Evolutionary conservation across 208 protist genomes (phyloP).

Genomic region (Crithidia expoeki): DNA sequence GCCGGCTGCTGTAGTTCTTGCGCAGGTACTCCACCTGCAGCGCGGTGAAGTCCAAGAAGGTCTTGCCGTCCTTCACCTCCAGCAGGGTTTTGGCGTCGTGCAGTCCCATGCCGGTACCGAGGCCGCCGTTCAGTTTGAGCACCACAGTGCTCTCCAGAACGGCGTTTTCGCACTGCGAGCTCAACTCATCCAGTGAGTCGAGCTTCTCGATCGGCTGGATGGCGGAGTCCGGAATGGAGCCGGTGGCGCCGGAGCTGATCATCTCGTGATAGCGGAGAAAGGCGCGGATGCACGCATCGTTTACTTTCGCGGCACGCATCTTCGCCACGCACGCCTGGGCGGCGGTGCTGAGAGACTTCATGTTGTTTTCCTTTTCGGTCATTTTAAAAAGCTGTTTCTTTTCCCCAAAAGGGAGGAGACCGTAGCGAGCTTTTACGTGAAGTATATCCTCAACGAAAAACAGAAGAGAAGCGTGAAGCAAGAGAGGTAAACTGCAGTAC

Average conservation of each 20-base stretch:
- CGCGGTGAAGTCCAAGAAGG: constrained; percentile 98
- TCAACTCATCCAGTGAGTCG: constrained; percentile 45
- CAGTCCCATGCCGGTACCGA: constrained; percentile 93
- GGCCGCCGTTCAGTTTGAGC: constrained; percentile 98
- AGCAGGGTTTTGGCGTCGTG: constrained; percentile 92
- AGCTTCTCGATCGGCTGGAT: constrained; percentile 54
- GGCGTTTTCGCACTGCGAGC: constrained; percentile 20
- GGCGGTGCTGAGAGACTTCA: constrained; percentile 38
- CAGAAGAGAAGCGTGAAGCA: no score
- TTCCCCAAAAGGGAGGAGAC: neutral
- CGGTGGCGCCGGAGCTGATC: constrained; percentile 51
- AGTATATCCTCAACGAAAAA: neutral
- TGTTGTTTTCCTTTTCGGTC: constrained; percentile 19
- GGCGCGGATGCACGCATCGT: constrained; percentile 62
- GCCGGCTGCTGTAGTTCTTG: constrained; percentile 69
- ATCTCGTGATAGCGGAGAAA: constrained; percentile 67
- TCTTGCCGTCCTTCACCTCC: constrained; percentile 89
- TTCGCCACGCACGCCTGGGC: constrained; percentile 66
- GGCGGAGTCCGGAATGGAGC: constrained; percentile 53
- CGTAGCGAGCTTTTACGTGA: neutral
- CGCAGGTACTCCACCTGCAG: constrained; percentile 94
- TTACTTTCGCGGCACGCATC: constrained; percentile 67
- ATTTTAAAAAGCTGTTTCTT: no score
- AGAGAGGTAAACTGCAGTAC: neutral
- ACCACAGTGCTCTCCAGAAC: constrained; percentile 92